These are phyloP conservation scores for Mucor mucedo DNA, from an alignment of 371 early-diverging fungal genomes.

Conservation along the genomic window DNA sequence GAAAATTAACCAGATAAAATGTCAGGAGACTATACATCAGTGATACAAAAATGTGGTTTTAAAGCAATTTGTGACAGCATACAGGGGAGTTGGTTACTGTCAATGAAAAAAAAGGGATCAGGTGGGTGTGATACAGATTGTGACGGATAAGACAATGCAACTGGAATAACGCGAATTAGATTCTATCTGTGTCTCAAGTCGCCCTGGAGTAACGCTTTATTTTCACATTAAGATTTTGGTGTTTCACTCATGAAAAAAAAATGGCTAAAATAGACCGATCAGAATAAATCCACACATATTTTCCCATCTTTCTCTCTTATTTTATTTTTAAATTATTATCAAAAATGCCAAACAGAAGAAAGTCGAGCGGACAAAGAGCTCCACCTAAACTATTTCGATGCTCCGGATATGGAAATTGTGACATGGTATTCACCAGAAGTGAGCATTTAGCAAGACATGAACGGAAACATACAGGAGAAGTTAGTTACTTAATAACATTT, in stretches of 20 bases:
- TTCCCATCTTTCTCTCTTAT: slow-evolving; percentile 4
- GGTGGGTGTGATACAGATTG: too few relatives aligned
- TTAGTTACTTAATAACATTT: slow-evolving; percentile 11
- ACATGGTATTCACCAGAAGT: slow-evolving; percentile 60
- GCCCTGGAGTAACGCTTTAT: slow-evolving; percentile 17
- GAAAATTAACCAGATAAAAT: too few relatives aligned
- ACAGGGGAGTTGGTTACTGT: too few relatives aligned
- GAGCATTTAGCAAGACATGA: slow-evolving; percentile 59
- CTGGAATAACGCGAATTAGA: slow-evolving; percentile 57
- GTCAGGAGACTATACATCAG: too few relatives aligned
- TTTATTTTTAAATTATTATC: background rate
- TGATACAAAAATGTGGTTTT: too few relatives aligned
- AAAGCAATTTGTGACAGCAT: too few relatives aligned
- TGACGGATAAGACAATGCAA: too few relatives aligned
- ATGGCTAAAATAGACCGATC: slow-evolving; percentile 10
- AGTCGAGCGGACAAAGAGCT: slow-evolving; percentile 16
- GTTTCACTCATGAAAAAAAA: slow-evolving; percentile 22
- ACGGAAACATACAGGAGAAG: slow-evolving; percentile 68
- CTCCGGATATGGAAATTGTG: slow-evolving; percentile 54
- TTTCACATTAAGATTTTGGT: slow-evolving; percentile 5
- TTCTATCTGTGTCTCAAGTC: slow-evolving; percentile 70
- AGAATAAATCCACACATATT: background rate
- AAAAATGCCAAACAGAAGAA: slow-evolving; percentile 27
- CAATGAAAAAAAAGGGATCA: too few relatives aligned
- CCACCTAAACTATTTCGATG: slow-evolving; percentile 53